Evolutionary conservation across 2,329 filamentous ascomycete species (phyloP).

Genomic region (Talaromyces pinophilus): DNA sequence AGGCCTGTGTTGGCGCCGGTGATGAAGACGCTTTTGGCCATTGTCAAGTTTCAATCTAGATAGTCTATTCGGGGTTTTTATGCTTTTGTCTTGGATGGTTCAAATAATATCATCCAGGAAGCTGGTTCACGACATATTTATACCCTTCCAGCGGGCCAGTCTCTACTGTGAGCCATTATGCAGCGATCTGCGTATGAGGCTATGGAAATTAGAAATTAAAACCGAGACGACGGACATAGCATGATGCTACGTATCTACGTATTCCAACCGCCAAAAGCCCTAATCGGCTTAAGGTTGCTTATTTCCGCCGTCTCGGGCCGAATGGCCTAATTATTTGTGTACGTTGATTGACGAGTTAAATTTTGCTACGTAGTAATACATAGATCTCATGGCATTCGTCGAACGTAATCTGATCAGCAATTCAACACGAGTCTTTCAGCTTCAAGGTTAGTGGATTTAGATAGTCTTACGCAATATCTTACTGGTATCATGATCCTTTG

Average conservation of each 20-base stretch:
- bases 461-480: neutral
- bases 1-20: constrained; percentile 65
- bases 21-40: constrained; percentile 48
- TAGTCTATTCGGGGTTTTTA: neutral
- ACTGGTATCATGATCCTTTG: neutral
- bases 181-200: neutral
- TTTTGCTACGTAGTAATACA: neutral
- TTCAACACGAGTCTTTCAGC: neutral
- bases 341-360: neutral
- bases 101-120: neutral
- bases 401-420: neutral
- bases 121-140: neutral
- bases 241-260: neutral
- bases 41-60: neutral
- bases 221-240: neutral
- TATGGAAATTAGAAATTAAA: neutral
- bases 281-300: neutral
- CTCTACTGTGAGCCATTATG: neutral
- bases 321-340: neutral
- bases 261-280: neutral
- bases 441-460: neutral
- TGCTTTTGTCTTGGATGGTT: neutral
- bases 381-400: neutral
- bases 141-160: neutral
- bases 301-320: neutral